phyloP scores from a whole-genome alignment of 2,329 filamentous ascomycete species.

The Septoria linicola region DNA sequence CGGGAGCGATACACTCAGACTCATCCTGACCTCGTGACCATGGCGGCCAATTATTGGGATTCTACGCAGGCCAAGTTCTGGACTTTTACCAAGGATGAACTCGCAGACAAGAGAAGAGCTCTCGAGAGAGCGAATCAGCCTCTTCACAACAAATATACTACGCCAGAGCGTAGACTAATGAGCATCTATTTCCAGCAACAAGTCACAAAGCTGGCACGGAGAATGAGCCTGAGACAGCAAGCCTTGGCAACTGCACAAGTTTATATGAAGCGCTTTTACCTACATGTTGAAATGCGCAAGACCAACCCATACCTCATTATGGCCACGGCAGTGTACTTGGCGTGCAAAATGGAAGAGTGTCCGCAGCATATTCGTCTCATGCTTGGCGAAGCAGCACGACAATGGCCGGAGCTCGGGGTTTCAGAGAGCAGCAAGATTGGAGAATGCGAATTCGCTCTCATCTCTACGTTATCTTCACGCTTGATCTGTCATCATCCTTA shows the following conservation, averaged over 20 bases:
- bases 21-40: constrained; percentile 40
- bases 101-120: constrained; percentile 71
- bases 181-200: constrained; percentile 92
- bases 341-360: constrained; percentile 97
- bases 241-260: constrained; percentile 90
- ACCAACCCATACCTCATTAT: constrained; percentile 93
- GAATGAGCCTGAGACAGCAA: constrained; percentile 83
- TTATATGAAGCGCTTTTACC: constrained; percentile 92
- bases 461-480: constrained; percentile 86
- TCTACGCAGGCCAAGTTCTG: constrained; percentile 88
- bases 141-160: constrained; percentile 72
- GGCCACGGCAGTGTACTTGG: constrained; percentile 90
- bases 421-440: constrained; percentile 81
- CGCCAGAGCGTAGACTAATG: constrained; percentile 78
- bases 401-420: constrained; percentile 77
- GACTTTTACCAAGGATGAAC: constrained; percentile 82
- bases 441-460: constrained; percentile 90
- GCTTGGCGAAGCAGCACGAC: constrained; percentile 76
- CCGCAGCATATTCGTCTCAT: constrained; percentile 94
- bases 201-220: constrained; percentile 77
- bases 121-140: constrained; percentile 70
- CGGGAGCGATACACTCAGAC: background rate
- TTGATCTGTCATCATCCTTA: constrained; percentile 91
- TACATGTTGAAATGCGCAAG: constrained; percentile 81
- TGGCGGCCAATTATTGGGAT: constrained; percentile 97